Evolutionary conservation across 192 early-diverging fungal species (phyloP), one percentile per base, ranked within the genome.

Genomic region (Neocallimastix lanati): DNA sequence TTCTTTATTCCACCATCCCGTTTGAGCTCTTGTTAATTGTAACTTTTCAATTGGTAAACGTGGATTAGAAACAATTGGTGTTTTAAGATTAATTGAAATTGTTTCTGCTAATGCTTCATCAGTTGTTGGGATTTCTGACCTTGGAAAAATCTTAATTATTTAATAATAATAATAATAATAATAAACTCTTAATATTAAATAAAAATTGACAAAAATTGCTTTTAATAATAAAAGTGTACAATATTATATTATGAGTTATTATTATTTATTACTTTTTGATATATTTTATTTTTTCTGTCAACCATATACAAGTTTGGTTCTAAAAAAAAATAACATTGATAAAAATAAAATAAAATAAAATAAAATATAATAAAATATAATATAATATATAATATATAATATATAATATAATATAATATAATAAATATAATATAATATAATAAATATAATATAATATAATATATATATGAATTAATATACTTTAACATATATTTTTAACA

Each of bases 81-180:
- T 79, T 40, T 76, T 30, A 18, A 79, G 25, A 28, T 29, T 40
- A n/a, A 30, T 18, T 28, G 79, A 79, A 76, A 79, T 76, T 1
- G 79, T 40, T 29, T 30, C 38, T 28, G 33, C 33, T 36, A 38
- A 76, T 13, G 79, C 29, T 29, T 30, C 38, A 38, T 79, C 29
- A 28, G 79, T 30, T 84, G 78, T 28, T 81, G 80, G 18, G 82
- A 82, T 40, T 88, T 82, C 79, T 84, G 88, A 80, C 87, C 88
- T 77, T 81, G 80, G 40, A 86, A 80, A 18, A 87, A 87, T 6
- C 87, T 76, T 33, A 78, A 80, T 12, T 80, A 77, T 21, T 82
- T 85, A 82, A 77, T 78, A 11, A 28, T 28, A n/a, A n/a, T n/a
- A n/a, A n/a, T n/a, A n/a, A n/a, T n/a, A n/a, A n/a, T n/a, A n/a